Percentiles rank a stretch among this genome's conserved stretches.
These are phyloP conservation scores for Suillus brevipes DNA, from an alignment of 768 basidiomycete genomes.

Conservation along the genomic window DNA sequence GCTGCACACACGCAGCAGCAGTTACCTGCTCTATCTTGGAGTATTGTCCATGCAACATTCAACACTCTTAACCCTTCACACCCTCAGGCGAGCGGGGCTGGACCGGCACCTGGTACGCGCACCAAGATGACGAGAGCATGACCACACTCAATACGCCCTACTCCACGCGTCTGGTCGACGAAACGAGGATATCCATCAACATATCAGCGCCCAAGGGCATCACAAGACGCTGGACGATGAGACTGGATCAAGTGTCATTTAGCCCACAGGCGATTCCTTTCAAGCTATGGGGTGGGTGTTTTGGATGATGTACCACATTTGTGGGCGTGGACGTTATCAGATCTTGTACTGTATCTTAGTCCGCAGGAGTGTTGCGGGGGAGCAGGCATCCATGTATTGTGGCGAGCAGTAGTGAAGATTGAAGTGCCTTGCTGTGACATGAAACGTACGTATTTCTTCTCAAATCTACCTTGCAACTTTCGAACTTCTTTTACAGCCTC, in stretches of 20 bases:
- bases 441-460: too few species aligned
- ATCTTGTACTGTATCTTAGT: not conserved
- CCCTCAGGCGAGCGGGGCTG: slow-evolving; percentile 64
- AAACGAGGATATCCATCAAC: slow-evolving; percentile 66
- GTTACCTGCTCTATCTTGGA: slow-evolving; percentile 43
- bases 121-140: slow-evolving; percentile 60
- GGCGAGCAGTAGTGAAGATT: too few species aligned
- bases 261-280: too few species aligned
- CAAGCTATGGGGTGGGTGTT: not conserved
- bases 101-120: slow-evolving; percentile 61
- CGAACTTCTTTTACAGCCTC: too few species aligned
- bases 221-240: slow-evolving; percentile 63
- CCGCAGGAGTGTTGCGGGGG: not conserved
- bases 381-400: too few species aligned
- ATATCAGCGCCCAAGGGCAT: slow-evolving; percentile 55
- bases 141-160: slow-evolving; percentile 42
- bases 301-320: not conserved
- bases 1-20: slow-evolving; percentile 35
- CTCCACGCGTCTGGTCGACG: slow-evolving; percentile 49
- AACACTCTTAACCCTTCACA: slow-evolving; percentile 46
- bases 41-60: slow-evolving; percentile 41
- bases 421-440: too few species aligned
- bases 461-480: too few species aligned
- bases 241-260: too few species aligned
- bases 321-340: not conserved